phyloP scores from a whole-genome alignment of 805 yeast species.

The Saccharomycopsis guyanensis region DNA sequence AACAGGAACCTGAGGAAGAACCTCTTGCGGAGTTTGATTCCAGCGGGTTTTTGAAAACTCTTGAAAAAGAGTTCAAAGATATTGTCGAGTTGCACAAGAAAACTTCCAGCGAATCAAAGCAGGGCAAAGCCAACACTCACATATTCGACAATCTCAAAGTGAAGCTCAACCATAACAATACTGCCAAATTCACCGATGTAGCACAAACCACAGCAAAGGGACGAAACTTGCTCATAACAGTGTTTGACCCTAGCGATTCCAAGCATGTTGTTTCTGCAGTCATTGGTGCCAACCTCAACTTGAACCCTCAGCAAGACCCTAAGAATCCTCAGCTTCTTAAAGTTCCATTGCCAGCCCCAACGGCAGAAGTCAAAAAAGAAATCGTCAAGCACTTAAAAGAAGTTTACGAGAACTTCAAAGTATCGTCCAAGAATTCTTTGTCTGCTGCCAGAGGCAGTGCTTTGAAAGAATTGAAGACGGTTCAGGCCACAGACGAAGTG shows the following conservation, averaged over 20 bases:
- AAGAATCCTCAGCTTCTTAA: constrained; percentile 64
- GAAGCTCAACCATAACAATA: constrained; percentile 38
- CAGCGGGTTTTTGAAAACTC: constrained; percentile 26
- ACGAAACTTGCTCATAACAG: constrained; percentile 65
- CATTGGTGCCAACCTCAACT: constrained; percentile 56
- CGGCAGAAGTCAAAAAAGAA: constrained; percentile 55
- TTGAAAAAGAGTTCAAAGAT: constrained; percentile 37
- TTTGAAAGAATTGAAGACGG: constrained; percentile 45
- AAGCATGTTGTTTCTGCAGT: constrained; percentile 67
- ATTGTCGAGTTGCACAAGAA: constrained; percentile 47
- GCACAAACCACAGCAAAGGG: constrained; percentile 64
- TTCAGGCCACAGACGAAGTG: constrained; percentile 47
- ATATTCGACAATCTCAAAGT: constrained; percentile 57
- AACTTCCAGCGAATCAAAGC: constrained; percentile 51
- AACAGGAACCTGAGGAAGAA: constrained; percentile 4
- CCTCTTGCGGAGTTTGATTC: constrained; percentile 15
- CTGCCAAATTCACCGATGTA: constrained; percentile 45
- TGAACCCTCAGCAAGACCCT: constrained; percentile 76
- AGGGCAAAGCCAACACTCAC: constrained; percentile 62
- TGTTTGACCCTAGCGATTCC: constrained; percentile 73
- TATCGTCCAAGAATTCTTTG: constrained; percentile 43
- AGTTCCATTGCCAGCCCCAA: constrained; percentile 67
- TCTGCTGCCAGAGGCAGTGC: constrained; percentile 51
- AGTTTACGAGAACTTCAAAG: constrained; percentile 56
- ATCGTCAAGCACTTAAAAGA: constrained; percentile 54